Conservation (phyloP, 1,284 basidiomycete species). For the Apiotrichum siamense region DNA sequence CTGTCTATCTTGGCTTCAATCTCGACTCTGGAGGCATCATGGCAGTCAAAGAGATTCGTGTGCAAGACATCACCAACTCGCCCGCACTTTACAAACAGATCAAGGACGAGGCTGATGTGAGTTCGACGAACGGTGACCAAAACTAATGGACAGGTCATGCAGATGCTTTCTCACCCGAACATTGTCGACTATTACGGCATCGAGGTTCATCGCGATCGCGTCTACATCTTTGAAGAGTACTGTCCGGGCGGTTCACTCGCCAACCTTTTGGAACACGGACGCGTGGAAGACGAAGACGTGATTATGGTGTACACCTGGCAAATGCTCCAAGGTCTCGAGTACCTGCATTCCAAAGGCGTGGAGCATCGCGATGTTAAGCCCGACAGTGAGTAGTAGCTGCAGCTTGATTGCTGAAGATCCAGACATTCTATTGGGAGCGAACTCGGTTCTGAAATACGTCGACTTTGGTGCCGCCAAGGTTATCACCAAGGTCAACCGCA, state of each 20-base stretch:
- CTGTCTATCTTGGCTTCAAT: conserved; percentile 97
- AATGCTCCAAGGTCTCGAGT: conserved; percentile 91
- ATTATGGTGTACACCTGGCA: conserved; percentile 95
- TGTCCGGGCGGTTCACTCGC: conserved; percentile 94
- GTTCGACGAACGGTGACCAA: neutral
- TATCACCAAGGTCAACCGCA: conserved; percentile 85
- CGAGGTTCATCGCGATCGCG: conserved; percentile 94
- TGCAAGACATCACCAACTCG: conserved; percentile 81
- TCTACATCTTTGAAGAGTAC: conserved; percentile 99
- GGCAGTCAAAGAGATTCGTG: conserved; percentile 99
- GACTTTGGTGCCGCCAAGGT: conserved; percentile 99
- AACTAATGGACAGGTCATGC: conserved; percentile 60
- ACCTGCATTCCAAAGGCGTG: conserved; percentile 83
- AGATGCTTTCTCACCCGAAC: conserved; percentile 95
- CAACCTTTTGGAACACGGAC: conserved; percentile 81
- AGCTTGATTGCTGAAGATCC: conserved; percentile 14
- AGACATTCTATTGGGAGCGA: conserved; percentile 89
- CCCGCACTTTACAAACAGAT: conserved; percentile 87
- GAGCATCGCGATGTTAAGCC: conserved; percentile 98
- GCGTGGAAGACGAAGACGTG: conserved; percentile 95
- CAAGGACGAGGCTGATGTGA: conserved; percentile 82
- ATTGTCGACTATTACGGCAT: conserved; percentile 99
- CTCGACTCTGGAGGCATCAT: conserved; percentile 93
- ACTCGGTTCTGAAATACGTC: conserved; percentile 91
- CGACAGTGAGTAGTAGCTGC: conserved; percentile 65